These are phyloP conservation scores for Amaranthus tricolor DNA, from an alignment of 179 eudicot genomes.

Conservation along the genomic window DNA sequence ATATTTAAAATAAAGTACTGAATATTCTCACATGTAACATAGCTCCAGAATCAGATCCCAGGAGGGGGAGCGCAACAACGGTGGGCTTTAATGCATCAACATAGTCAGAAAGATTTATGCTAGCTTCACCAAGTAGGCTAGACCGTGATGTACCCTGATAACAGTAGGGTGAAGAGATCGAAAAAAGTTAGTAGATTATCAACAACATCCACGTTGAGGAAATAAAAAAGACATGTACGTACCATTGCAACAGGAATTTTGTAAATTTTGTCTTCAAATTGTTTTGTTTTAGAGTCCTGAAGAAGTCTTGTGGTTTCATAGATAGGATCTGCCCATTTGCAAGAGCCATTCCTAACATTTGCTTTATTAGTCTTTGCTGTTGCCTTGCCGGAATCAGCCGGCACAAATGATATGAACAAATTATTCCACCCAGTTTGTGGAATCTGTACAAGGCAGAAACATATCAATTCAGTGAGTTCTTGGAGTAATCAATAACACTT, in stretches of 20 bases:
- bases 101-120: conserved; percentile 85
- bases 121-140: conserved; percentile 92
- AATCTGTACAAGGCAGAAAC: conserved; percentile 48
- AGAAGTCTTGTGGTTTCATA: conserved; percentile 97
- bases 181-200: neutral
- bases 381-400: conserved; percentile 83
- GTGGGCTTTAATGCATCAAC: conserved; percentile 78
- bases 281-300: conserved; percentile 73
- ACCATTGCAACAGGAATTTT: conserved; percentile 95
- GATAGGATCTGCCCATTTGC: conserved; percentile 99
- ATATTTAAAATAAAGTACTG: neutral
- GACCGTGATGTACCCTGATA: conserved; percentile 89
- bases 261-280: conserved; percentile 84
- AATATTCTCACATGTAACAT: conserved; percentile 67
- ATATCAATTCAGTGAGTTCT: conserved; percentile 13
- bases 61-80: conserved; percentile 68
- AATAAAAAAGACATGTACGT: conserved; percentile 3
- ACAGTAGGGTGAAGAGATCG: conserved; percentile 11
- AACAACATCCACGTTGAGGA: neutral
- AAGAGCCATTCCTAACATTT: conserved; percentile 88
- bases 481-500: neutral
- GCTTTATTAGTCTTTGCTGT: conserved; percentile 93
- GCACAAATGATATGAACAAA: conserved; percentile 75
- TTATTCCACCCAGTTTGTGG: conserved; percentile 96
- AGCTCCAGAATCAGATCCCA: conserved; percentile 81